Evolutionary conservation across 2,329 filamentous ascomycete species (phyloP).

Genomic region (Sporothrix pallida): DNA sequence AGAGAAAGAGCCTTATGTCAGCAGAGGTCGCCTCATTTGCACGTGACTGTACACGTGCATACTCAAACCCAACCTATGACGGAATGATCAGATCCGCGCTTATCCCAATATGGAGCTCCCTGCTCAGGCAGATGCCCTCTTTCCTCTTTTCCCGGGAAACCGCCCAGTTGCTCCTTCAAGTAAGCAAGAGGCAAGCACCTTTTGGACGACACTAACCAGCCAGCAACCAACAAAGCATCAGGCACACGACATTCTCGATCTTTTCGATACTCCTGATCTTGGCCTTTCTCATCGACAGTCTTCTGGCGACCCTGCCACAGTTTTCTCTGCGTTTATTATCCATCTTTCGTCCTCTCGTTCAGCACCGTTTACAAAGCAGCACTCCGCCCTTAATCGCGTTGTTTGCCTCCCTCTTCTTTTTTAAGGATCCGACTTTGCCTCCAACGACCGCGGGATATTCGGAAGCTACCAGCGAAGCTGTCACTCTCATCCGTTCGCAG

Average conservation of each 20-base stretch:
- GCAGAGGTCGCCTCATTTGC: background rate
- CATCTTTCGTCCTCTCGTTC: constrained; percentile 2
- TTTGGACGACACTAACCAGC: background rate
- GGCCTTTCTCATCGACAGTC: too few relatives aligned
- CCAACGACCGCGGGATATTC: background rate
- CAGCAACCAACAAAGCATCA: constrained; percentile 6
- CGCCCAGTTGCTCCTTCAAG: constrained; percentile 1
- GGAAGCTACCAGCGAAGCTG: too few relatives aligned
- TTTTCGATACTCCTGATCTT: too few relatives aligned
- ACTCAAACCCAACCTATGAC: constrained; percentile 5
- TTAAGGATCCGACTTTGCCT: background rate
- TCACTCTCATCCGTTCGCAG: too few relatives aligned
- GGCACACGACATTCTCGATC: constrained; percentile 14
- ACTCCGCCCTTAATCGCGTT: background rate
- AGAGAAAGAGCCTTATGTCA: background rate
- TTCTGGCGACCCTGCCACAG: constrained; percentile 4
- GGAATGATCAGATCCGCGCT: constrained; percentile 26
- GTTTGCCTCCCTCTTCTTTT: background rate
- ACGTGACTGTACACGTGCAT: constrained; percentile 5
- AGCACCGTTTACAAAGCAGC: background rate
- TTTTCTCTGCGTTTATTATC: background rate
- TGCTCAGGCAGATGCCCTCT: constrained; percentile 22
- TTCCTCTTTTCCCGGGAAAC: constrained; percentile 26
- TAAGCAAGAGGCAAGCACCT: constrained; percentile 14
- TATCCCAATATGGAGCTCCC: constrained; percentile 27